Conservation (phyloP, 2,329 filamentous ascomycete genomes). For the Bisporella sp. region DNA sequence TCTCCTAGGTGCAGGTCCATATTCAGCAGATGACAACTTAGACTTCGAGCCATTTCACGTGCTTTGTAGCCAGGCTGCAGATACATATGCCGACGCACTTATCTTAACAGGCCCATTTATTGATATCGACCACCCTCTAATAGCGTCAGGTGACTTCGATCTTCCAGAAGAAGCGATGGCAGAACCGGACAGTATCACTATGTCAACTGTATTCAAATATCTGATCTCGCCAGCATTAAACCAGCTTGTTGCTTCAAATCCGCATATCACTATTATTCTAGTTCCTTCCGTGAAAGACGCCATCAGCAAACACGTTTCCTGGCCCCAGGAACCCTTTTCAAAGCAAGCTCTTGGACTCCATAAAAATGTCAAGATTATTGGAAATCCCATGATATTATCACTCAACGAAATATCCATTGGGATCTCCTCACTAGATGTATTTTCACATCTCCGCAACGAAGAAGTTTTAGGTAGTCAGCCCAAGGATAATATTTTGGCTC, state of each 20-base stretch:
- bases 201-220: slow-evolving; percentile 76
- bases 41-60: slow-evolving; percentile 82
- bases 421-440: slow-evolving; percentile 74
- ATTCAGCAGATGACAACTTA: slow-evolving; percentile 86
- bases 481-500: slow-evolving; percentile 40
- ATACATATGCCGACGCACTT: slow-evolving; percentile 69
- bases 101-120: slow-evolving; percentile 84
- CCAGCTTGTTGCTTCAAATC: slow-evolving; percentile 62
- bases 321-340: slow-evolving; percentile 69
- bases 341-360: slow-evolving; percentile 70
- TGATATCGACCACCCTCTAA: slow-evolving; percentile 81
- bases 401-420: slow-evolving; percentile 83
- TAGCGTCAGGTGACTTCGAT: slow-evolving; percentile 75
- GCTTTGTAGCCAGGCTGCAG: slow-evolving; percentile 70
- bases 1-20: slow-evolving; percentile 77
- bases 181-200: slow-evolving; percentile 71
- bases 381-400: slow-evolving; percentile 84
- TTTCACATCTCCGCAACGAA: slow-evolving; percentile 74
- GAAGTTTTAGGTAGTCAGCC: slow-evolving; percentile 56
- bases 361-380: slow-evolving; percentile 69
- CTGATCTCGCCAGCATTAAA: slow-evolving; percentile 70
- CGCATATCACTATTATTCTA: slow-evolving; percentile 74
- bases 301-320: slow-evolving; percentile 76
- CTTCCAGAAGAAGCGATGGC: slow-evolving; percentile 59
- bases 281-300: slow-evolving; percentile 78